Conservation (phyloP, 179 eudicot genomes). For the Heliamphora pulchella region DNA sequence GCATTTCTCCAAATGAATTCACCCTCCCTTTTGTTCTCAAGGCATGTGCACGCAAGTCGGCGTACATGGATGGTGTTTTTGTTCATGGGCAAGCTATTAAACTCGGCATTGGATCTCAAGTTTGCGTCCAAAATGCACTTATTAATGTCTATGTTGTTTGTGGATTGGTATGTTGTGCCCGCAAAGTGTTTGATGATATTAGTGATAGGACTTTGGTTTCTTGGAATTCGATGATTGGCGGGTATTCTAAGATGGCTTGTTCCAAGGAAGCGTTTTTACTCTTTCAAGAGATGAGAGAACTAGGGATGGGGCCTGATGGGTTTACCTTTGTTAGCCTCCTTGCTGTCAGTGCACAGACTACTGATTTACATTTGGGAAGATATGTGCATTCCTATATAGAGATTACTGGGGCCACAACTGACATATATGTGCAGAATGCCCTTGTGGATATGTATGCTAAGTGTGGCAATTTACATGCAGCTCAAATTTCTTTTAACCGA, state of each 20-base stretch:
- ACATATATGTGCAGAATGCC: conserved; percentile 35
- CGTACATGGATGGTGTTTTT: conserved; percentile 14
- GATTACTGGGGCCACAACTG: conserved; percentile 17
- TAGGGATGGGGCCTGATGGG: conserved; percentile 29
- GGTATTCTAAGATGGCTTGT: conserved; percentile 28
- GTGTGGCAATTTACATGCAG: conserved; percentile 32
- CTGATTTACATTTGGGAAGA: conserved; percentile 19
- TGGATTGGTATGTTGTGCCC: conserved; percentile 24
- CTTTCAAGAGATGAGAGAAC: conserved; percentile 30
- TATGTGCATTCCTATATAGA: conserved; percentile 26
- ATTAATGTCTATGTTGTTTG: conserved; percentile 24
- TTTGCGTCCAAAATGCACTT: conserved; percentile 29
- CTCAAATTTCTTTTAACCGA: conserved; percentile 27
- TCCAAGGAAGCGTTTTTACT: conserved; percentile 28
- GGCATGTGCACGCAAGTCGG: conserved; percentile 22
- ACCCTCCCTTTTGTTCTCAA: conserved; percentile 39
- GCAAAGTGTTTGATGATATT: conserved; percentile 27
- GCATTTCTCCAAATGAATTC: conserved; percentile 31
- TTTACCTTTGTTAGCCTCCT: conserved; percentile 36
- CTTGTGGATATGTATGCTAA: conserved; percentile 46
- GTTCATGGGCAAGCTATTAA: conserved; percentile 29
- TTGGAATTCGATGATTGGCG: conserved; percentile 46
- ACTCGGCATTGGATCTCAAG: conserved; percentile 27
- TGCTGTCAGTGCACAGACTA: conserved; percentile 28
- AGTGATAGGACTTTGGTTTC: conserved; percentile 30